These are phyloP conservation scores for Cyberlindnera amylophila DNA, from an alignment of 805 yeast genomes.

Conservation along the genomic window DNA sequence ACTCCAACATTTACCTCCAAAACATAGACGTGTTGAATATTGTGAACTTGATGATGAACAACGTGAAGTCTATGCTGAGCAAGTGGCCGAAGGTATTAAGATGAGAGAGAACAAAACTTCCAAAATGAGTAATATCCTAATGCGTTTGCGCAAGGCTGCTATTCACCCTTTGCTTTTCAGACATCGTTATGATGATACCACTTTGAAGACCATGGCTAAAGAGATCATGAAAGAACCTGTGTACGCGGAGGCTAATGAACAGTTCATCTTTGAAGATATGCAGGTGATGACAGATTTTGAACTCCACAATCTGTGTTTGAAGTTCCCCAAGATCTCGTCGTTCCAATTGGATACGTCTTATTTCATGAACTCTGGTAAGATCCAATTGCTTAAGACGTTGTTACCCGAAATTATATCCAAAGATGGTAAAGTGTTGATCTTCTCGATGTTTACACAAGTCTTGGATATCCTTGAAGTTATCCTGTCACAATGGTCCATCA, in stretches of 20 bases:
- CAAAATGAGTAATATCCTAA: slow-evolving; percentile 65
- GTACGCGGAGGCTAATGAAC: slow-evolving; percentile 66
- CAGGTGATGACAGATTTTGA: slow-evolving; percentile 91
- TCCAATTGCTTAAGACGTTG: slow-evolving; percentile 50
- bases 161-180: slow-evolving; percentile 89
- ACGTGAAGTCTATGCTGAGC: slow-evolving; percentile 53
- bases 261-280: slow-evolving; percentile 90
- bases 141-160: slow-evolving; percentile 89
- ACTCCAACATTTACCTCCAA: slow-evolving; percentile 80
- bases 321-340: slow-evolving; percentile 64
- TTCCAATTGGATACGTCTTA: slow-evolving; percentile 51
- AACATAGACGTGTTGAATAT: slow-evolving; percentile 56
- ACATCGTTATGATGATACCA: slow-evolving; percentile 50
- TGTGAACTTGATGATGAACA: slow-evolving; percentile 63
- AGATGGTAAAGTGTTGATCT: slow-evolving; percentile 69
- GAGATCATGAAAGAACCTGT: slow-evolving; percentile 78
- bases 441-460: slow-evolving; percentile 90
- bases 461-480: slow-evolving; percentile 83
- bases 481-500: slow-evolving; percentile 56
- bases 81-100: slow-evolving; percentile 42
- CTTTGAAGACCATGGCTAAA: slow-evolving; percentile 62
- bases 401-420: slow-evolving; percentile 55
- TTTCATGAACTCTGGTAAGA: slow-evolving; percentile 75
- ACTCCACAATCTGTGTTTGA: slow-evolving; percentile 66
- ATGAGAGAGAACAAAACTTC: slow-evolving; percentile 26